These are phyloP conservation scores for Trichoderma harzianum DNA, from an alignment of 2,329 filamentous ascomycete species.

Conservation along the genomic window DNA sequence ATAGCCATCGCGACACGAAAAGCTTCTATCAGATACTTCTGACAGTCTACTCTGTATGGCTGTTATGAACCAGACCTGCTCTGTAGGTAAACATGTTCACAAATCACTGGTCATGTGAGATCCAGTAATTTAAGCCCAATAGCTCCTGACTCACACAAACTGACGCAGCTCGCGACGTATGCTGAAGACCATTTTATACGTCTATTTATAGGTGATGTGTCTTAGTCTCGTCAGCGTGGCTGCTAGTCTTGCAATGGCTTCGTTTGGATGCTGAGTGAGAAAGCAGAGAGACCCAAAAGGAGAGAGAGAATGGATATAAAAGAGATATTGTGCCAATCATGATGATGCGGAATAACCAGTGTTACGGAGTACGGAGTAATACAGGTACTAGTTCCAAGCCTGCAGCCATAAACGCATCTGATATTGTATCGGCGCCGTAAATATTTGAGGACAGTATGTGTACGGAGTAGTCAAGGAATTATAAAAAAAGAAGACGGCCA, in stretches of 20 bases:
- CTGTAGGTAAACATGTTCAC: neutral
- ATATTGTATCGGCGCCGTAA: neutral
- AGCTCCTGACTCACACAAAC: neutral
- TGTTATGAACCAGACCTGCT: neutral
- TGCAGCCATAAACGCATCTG: neutral
- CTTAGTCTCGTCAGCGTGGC: constrained; percentile 1
- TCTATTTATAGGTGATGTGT: constrained; percentile 12
- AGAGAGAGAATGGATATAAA: neutral
- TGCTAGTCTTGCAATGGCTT: constrained; percentile 4
- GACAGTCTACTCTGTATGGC: neutral
- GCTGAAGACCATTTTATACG: neutral
- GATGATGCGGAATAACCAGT: neutral
- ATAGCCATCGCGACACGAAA: neutral
- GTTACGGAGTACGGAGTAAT: neutral
- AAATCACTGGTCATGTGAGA: neutral
- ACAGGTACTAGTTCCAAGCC: neutral
- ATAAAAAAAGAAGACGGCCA: neutral
- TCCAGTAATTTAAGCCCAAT: neutral
- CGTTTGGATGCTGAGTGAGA: constrained; percentile 4
- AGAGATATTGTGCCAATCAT: neutral
- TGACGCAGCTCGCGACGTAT: neutral
- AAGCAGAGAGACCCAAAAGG: neutral
- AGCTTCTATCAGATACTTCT: neutral
- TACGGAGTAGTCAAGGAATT: neutral
- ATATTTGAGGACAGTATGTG: neutral